Conservation (phyloP, 2,329 filamentous ascomycete species). For the Cercospora citrullina region DNA sequence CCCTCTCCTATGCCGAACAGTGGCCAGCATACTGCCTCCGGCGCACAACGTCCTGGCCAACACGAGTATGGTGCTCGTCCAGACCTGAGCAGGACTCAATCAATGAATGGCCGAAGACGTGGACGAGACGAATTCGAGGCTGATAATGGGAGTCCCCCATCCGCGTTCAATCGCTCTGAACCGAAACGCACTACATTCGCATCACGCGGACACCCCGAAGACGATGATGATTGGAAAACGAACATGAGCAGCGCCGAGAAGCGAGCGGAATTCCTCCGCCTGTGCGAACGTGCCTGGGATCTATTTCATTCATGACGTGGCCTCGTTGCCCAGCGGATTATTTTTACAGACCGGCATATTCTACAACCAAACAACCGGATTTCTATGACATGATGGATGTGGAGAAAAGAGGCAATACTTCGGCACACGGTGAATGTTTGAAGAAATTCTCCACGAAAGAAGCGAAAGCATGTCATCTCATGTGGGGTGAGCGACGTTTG, state of each 20-base stretch:
- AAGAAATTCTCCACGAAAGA: neutral
- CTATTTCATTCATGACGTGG: conserved; percentile 82
- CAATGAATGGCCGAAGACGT: conserved; percentile 68
- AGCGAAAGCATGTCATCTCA: neutral
- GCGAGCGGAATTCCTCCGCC: conserved; percentile 84
- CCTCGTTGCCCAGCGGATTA: neutral
- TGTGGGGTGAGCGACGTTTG: neutral
- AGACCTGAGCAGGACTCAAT: conserved; percentile 41
- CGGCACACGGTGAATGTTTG: neutral
- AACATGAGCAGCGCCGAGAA: conserved; percentile 81
- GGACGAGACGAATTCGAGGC: conserved; percentile 85
- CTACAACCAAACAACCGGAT: neutral
- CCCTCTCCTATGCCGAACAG: conserved; percentile 68
- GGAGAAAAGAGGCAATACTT: neutral
- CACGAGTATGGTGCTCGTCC: conserved; percentile 41
- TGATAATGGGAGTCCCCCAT: conserved; percentile 81
- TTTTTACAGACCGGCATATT: neutral
- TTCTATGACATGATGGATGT: neutral
- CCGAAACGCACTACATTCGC: conserved; percentile 50
- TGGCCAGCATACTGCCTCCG: conserved; percentile 24
- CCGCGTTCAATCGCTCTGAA: conserved; percentile 59
- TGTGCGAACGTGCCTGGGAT: conserved; percentile 93
- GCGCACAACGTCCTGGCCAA: conserved; percentile 24
- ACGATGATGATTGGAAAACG: conserved; percentile 60
- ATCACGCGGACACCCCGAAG: conserved; percentile 30